These are phyloP conservation scores for Melocanna baccifera DNA, from an alignment of 176 grass and related monocot species.

Conservation along the genomic window DNA sequence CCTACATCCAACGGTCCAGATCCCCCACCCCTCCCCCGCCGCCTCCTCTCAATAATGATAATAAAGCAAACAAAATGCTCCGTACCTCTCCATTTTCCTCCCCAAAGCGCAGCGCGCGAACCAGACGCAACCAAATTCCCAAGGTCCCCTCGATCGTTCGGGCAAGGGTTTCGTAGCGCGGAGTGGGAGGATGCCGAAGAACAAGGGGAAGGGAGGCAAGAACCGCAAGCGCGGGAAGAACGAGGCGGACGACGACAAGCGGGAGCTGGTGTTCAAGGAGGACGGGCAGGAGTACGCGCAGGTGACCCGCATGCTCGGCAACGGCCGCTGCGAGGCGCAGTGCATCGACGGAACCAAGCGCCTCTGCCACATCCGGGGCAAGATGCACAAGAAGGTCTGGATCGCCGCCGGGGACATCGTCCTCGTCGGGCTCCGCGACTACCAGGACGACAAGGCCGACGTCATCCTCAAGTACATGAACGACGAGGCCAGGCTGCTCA, in stretches of 20 bases:
- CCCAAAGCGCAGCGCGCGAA: not conserved
- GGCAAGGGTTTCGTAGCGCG: constrained; percentile 18
- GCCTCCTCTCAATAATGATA: not conserved
- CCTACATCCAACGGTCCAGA: not conserved
- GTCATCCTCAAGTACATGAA: constrained; percentile 64
- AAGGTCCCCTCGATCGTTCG: constrained; percentile 10
- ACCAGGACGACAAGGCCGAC: constrained; percentile 59
- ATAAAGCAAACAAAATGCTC: not conserved
- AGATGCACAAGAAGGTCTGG: constrained; percentile 65
- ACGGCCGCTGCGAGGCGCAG: constrained; percentile 43
- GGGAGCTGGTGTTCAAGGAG: constrained; percentile 89
- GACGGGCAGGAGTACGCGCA: constrained; percentile 88
- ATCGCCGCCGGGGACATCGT: constrained; percentile 49
- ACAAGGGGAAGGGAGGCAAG: constrained; percentile 96
- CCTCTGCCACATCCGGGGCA: constrained; percentile 48
- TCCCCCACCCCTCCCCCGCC: not conserved
- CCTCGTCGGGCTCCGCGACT: constrained; percentile 52
- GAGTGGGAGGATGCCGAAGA: constrained; percentile 64
- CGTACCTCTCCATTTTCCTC: not conserved
- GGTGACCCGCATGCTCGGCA: constrained; percentile 46
- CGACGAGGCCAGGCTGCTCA: constrained; percentile 51
- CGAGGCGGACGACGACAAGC: constrained; percentile 90
- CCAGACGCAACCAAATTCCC: not conserved
- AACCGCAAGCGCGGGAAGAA: constrained; percentile 88
- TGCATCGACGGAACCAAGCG: constrained; percentile 51